Conservation (phyloP, 164 flowering plant species). For the Macadamia integrifolia region DNA sequence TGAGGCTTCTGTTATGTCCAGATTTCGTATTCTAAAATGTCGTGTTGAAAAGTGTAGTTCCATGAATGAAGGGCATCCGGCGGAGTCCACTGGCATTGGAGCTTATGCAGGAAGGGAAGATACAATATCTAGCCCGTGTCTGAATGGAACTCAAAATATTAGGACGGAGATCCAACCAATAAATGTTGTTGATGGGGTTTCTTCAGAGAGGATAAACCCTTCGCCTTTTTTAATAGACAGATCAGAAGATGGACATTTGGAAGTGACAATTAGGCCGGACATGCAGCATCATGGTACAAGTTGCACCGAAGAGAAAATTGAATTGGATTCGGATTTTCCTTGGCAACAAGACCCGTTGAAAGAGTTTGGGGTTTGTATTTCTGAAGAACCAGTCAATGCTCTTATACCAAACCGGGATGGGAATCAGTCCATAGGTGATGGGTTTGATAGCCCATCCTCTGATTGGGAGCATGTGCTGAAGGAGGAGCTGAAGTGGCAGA, state of each 20-base stretch:
- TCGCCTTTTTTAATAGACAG: constrained; percentile 10
- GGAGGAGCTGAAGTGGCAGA: constrained; percentile 36
- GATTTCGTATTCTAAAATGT: constrained; percentile 36
- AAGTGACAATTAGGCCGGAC: background rate
- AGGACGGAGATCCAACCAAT: constrained; percentile 6
- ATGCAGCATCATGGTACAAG: background rate
- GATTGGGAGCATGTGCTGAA: constrained; percentile 78
- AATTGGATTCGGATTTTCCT: constrained; percentile 1
- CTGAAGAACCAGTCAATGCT: constrained; percentile 9
- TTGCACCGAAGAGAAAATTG: constrained; percentile 5
- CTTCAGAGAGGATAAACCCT: constrained; percentile 12
- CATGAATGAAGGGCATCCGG: constrained; percentile 12
- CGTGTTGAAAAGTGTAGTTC: constrained; percentile 27
- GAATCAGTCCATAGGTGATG: constrained; percentile 18
- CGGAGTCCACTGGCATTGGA: constrained; percentile 4
- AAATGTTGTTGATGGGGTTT: constrained; percentile 11
- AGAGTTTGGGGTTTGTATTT: constrained; percentile 10
- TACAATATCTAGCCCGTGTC: background rate
- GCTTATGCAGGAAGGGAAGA: background rate
- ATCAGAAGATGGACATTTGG: constrained; percentile 2
- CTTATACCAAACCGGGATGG: constrained; percentile 8
- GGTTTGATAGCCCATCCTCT: constrained; percentile 37
- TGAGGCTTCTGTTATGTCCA: constrained; percentile 39
- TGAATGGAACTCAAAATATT: background rate
- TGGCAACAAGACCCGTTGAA: background rate